Evolutionary conservation across 192 early-diverging fungal genomes (phyloP).

Genomic region (Dimargaris xerosporica): DNA sequence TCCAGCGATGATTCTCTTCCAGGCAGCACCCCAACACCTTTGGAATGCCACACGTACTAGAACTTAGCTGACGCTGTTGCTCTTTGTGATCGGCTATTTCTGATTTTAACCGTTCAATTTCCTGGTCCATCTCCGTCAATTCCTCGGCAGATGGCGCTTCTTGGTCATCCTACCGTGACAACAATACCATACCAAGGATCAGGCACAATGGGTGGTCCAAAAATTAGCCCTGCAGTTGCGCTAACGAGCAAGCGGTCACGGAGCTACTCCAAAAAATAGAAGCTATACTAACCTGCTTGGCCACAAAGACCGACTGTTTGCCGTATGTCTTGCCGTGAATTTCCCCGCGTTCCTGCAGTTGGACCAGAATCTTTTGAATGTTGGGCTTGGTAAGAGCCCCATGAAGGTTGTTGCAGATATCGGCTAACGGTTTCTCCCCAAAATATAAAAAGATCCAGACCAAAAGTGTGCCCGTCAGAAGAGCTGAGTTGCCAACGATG

Average conservation of each 20-base stretch:
- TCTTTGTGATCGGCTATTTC: conserved; percentile 15
- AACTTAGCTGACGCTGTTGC: conserved; percentile 9
- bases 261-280: no score
- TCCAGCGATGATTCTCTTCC: neutral
- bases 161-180: conserved; percentile 17
- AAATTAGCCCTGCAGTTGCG: no score
- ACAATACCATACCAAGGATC: neutral
- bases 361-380: conserved; percentile 19
- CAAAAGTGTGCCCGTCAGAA: neutral
- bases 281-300: conserved; percentile 13
- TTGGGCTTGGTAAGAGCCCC: conserved; percentile 19
- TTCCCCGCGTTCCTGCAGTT: conserved; percentile 21
- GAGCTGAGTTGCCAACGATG: neutral
- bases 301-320: conserved; percentile 16
- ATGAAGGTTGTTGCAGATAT: conserved; percentile 26
- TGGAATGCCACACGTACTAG: conserved; percentile 2
- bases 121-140: conserved; percentile 14
- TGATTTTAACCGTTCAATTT: conserved; percentile 18
- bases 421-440: conserved; percentile 1
- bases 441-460: neutral
- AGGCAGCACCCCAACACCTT: neutral
- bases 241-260: no score
- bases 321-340: conserved; percentile 23
- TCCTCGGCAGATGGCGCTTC: conserved; percentile 18
- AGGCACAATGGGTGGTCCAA: no score